These are phyloP conservation scores for Micromonas commoda DNA, from an alignment of 139 green algal species.

Conservation along the genomic window DNA sequence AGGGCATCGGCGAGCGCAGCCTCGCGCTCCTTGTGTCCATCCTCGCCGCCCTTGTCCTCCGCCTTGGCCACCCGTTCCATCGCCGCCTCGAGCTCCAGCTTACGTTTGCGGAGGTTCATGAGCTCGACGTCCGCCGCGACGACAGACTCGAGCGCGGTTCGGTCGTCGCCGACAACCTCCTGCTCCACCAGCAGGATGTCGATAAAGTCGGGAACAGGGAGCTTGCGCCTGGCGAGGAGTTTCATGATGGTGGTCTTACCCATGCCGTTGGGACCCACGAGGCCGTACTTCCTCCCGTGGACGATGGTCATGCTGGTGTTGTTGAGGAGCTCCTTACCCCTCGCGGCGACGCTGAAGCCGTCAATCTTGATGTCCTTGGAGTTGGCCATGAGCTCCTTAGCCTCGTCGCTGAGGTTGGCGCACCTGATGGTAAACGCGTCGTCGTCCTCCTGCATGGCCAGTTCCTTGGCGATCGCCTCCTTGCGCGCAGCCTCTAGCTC, in stretches of 20 bases:
- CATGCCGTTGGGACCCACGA: conserved; percentile 73
- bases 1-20: conserved; percentile 14
- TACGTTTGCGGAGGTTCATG: conserved; percentile 76
- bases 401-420: conserved; percentile 60
- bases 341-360: conserved; percentile 90
- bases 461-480: conserved; percentile 58
- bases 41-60: conserved; percentile 7
- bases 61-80: conserved; percentile 4
- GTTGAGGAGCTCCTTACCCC: conserved; percentile 95
- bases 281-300: conserved; percentile 51
- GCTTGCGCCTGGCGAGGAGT: conserved; percentile 74
- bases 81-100: conserved; percentile 58
- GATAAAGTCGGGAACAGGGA: conserved; percentile 91
- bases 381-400: conserved; percentile 30
- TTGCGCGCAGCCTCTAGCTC: conserved; percentile 42
- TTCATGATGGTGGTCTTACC: conserved; percentile 97
- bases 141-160: conserved; percentile 66
- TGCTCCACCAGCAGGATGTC: conserved; percentile 99
- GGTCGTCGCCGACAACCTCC: conserved; percentile 78
- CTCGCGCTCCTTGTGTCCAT: conserved; percentile 26
- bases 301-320: conserved; percentile 86
- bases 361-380: conserved; percentile 59
- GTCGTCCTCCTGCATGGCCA: conserved; percentile 80
- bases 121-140: conserved; percentile 92
- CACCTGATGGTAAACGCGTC: conserved; percentile 87